A percentile compares a stretch with the other conserved stretches of the same genome.
Conservation (phyloP, 2,329 filamentous ascomycete genomes). For the Camptophora hylomeconis region DNA sequence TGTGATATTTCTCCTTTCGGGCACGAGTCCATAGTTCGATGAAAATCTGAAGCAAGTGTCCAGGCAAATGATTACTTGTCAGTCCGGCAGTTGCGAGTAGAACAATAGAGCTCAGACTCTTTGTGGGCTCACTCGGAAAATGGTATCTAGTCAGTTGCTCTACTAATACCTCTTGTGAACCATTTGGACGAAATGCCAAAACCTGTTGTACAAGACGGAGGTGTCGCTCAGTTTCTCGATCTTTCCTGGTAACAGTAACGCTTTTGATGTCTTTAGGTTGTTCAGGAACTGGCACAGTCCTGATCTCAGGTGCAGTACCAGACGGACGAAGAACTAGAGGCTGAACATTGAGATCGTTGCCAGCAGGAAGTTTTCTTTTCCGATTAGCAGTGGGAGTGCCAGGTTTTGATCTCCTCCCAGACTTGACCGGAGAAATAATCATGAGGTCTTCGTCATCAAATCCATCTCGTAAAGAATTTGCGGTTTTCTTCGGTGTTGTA, state of each 20-base stretch:
- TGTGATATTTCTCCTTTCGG: constrained; percentile 39
- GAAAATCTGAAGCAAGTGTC: constrained; percentile 37
- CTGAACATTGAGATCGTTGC: constrained; percentile 26
- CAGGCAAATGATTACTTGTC: constrained; percentile 31
- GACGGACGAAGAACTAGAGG: constrained; percentile 24
- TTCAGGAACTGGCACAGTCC: constrained; percentile 6
- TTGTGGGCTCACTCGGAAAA: constrained; percentile 39
- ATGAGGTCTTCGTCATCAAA: constrained; percentile 51
- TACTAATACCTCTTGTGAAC: constrained; percentile 36
- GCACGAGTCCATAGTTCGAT: constrained; percentile 43
- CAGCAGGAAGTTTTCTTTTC: constrained; percentile 42
- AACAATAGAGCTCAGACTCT: constrained; percentile 40
- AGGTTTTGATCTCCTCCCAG: constrained; percentile 29
- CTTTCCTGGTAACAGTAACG: constrained; percentile 8
- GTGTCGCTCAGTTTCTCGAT: constrained; percentile 18
- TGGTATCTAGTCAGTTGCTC: constrained; percentile 39
- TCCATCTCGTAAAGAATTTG: constrained; percentile 43
- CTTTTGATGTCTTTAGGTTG: constrained; percentile 15
- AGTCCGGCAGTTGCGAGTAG: constrained; percentile 36
- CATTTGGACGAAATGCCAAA: constrained; percentile 40
- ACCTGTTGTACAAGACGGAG: constrained; percentile 38
- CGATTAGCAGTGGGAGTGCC: constrained; percentile 42
- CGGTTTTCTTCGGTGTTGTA: constrained; percentile 36
- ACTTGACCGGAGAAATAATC: constrained; percentile 42
- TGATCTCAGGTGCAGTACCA: constrained; percentile 11